A percentile compares a stretch with the other conserved stretches of the same genome.
Conservation (phyloP, 768 basidiomycete species). For the Amanita exitialis region DNA sequence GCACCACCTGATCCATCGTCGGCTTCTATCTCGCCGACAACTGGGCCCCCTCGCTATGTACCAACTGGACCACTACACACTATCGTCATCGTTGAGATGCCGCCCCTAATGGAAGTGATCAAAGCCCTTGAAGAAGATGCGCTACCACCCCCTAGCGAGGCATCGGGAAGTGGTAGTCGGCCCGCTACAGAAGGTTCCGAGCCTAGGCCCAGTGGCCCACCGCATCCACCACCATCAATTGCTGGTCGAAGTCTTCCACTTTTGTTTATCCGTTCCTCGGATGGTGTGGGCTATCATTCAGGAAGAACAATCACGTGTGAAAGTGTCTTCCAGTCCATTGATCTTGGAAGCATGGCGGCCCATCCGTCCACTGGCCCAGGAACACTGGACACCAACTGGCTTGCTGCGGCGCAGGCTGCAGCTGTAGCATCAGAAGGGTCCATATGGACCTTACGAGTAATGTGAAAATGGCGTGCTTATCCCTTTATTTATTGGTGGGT, state of each 20-base stretch:
- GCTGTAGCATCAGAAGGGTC: slow-evolving; percentile 51
- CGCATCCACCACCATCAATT: slow-evolving; percentile 39
- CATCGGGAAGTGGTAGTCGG: slow-evolving; percentile 26
- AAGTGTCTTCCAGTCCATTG: slow-evolving; percentile 65
- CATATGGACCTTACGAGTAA: slow-evolving; percentile 73
- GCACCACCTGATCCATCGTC: slow-evolving; percentile 17
- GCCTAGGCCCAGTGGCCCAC: slow-evolving; percentile 13
- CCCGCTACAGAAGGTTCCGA: slow-evolving; percentile 18
- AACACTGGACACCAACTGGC: slow-evolving; percentile 54
- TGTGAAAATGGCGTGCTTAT: slow-evolving; percentile 32
- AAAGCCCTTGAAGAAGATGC: slow-evolving; percentile 71
- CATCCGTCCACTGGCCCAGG: slow-evolving; percentile 35
- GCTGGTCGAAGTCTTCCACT: slow-evolving; percentile 65
- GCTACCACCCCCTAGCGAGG: slow-evolving; percentile 31
- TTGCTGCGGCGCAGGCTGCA: slow-evolving; percentile 65
- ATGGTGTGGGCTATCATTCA: slow-evolving; percentile 87
- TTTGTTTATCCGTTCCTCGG: slow-evolving; percentile 70
- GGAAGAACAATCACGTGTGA: slow-evolving; percentile 79
- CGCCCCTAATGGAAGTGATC: slow-evolving; percentile 63
- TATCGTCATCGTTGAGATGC: slow-evolving; percentile 81
- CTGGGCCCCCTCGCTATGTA: slow-evolving; percentile 39
- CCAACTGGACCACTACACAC: slow-evolving; percentile 54
- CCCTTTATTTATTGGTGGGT: slow-evolving; percentile 14
- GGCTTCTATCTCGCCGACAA: slow-evolving; percentile 17
- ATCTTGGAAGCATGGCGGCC: slow-evolving; percentile 41